phyloP scores from a whole-genome alignment of 371 early-diverging fungal species.

The Conidiobolus incongruus region DNA sequence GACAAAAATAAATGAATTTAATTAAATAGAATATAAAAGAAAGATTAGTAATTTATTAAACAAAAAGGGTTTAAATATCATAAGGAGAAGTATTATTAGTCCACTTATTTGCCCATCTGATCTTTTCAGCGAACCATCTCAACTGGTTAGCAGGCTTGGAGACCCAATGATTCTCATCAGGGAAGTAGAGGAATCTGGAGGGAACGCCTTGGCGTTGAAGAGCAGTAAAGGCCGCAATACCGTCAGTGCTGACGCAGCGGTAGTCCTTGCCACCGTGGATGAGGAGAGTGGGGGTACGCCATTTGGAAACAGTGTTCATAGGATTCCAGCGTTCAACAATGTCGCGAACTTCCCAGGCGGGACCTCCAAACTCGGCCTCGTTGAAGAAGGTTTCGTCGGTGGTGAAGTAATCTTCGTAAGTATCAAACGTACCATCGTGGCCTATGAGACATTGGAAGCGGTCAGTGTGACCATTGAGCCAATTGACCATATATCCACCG shows the following conservation, averaged over 20 bases:
- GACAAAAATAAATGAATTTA: too few species aligned
- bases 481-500: conserved; percentile 66
- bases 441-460: conserved; percentile 52
- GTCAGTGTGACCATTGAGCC: conserved; percentile 32
- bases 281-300: conserved; percentile 61
- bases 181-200: conserved; percentile 49
- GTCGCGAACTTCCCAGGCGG: conserved; percentile 21
- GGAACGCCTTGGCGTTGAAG: conserved; percentile 46
- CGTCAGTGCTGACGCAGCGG: conserved; percentile 39
- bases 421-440: conserved; percentile 63
- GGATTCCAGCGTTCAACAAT: conserved; percentile 43
- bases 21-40: too few species aligned
- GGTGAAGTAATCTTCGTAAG: conserved; percentile 30
- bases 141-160: conserved; percentile 14
- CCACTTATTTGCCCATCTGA: conserved; percentile 35
- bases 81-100: too few species aligned
- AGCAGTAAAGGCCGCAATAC: conserved; percentile 55
- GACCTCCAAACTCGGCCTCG: conserved; percentile 47
- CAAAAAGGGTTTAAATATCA: too few species aligned
- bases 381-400: conserved; percentile 66
- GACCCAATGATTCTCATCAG: conserved; percentile 52
- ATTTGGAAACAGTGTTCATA: conserved; percentile 37
- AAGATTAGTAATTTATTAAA: too few species aligned
- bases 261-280: conserved; percentile 46
- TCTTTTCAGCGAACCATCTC: conserved; percentile 49